Base-by-base conservation (phyloP, 2,329 filamentous ascomycete genomes). In the Neobulgaria alba region DNA sequence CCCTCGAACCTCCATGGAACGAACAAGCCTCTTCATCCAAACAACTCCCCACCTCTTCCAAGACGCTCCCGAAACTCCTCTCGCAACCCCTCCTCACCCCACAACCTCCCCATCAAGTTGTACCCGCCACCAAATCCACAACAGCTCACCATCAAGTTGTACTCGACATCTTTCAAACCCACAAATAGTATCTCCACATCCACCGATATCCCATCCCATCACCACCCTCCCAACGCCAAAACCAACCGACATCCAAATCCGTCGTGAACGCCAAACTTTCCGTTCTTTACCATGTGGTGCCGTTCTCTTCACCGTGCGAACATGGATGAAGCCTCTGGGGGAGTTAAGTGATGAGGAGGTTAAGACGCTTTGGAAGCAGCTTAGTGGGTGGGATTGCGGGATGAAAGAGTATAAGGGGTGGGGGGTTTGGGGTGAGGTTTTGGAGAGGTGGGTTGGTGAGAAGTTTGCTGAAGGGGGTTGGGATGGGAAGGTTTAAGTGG, bases 211-310 rank as follows among this genome's bases (percentile, higher is more conserved):
- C n/a, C n/a, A n/a, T n/a, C n/a, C n/a, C n/a, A n/a, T n/a, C n/a
- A 10, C 20, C 5, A 15, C 32, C 26, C 39, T 54, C 0, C 54
- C 55, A 3, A 37, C 62, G 2, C 60, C 50, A 1, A 29, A 62
- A 1, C 59, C 12, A 8, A n/a, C 30, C 15, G 30, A 14, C n/a
- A 7, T 8, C 15, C 10, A 69, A 19, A 63, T 73, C 15, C n/a
- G n/a, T n/a, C n/a, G n/a, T n/a, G 70, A 73, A 49, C 57, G 66
- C 12, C 70, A 73, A 46, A 70, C 66, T 0, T 74, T 74, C 46
- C 63, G 61, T 4, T 57, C 65, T 1, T 50, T 75, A 5, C 65
- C 65, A 2, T 59, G 59, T 2, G 65, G 63, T 0, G 63, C 68
- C 0, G 62, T 74, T 1, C 57, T 73, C 3, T 71, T 73, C 47